Evolutionary conservation across 305 asterid species (phyloP).

Genomic region (Plantago lanceolata): DNA sequence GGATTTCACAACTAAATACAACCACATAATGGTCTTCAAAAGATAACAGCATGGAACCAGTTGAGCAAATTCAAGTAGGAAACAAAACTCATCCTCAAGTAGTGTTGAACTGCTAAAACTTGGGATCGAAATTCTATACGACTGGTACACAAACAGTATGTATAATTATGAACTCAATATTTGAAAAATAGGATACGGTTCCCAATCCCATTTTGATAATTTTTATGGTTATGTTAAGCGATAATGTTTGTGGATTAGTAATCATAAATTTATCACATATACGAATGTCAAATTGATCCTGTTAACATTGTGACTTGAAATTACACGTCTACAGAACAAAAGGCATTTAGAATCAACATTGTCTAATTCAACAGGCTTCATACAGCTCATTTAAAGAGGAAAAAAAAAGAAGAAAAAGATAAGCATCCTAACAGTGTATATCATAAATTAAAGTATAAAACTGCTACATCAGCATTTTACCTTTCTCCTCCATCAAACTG

Average conservation of each 20-base stretch:
- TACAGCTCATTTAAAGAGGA: neutral
- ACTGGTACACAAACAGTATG: constrained; percentile 1
- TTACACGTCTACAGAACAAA: constrained; percentile 2
- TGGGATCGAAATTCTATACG: constrained; percentile 20
- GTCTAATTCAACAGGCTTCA: constrained; percentile 4
- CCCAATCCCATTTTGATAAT: constrained; percentile 9
- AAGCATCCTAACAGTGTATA: constrained; percentile 11
- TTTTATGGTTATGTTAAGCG: constrained; percentile 3
- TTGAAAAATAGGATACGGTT: constrained; percentile 15
- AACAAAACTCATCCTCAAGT: constrained; percentile 2
- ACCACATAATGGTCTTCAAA: constrained; percentile 14
- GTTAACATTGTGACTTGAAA: constrained; percentile 2
- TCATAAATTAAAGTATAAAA: constrained; percentile 3
- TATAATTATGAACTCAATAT: constrained; percentile 2
- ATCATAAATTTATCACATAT: constrained; percentile 1
- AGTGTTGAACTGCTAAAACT: constrained; percentile 17
- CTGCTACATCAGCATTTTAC: constrained; percentile 33
- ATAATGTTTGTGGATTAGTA: constrained; percentile 6
- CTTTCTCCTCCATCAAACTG: constrained; percentile 60
- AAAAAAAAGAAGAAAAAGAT: too few species aligned
- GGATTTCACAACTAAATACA: constrained; percentile 4
- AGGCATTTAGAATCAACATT: neutral
- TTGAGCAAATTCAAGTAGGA: constrained; percentile 14
- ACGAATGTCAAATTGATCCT: constrained; percentile 7
- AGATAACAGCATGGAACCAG: neutral